Evolutionary conservation across 2,329 filamentous ascomycete species (phyloP).

Genomic region (Arthrinium phaeospermum): DNA sequence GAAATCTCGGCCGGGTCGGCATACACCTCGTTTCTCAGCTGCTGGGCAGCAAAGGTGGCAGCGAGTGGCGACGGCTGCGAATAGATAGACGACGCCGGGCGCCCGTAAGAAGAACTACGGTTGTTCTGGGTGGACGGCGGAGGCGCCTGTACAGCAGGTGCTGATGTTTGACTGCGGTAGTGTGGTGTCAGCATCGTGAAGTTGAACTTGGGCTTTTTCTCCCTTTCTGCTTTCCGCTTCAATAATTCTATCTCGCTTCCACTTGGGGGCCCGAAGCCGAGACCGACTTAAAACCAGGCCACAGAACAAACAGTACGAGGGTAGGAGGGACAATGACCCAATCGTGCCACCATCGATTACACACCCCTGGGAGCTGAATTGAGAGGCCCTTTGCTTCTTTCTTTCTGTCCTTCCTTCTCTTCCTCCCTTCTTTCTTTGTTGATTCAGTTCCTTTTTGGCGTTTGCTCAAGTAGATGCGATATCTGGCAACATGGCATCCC

Average conservation of each 20-base stretch:
- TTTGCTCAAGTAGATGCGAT: neutral
- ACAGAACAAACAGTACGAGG: conserved; percentile 3
- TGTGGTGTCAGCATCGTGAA: conserved; percentile 31
- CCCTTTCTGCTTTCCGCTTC: neutral
- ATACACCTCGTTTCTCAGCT: conserved; percentile 33
- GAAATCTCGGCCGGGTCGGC: conserved; percentile 50
- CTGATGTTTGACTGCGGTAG: conserved; percentile 36
- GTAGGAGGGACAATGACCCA: neutral
- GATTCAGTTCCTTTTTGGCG: neutral
- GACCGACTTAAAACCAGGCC: neutral
- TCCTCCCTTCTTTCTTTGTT: neutral
- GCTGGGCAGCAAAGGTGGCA: conserved; percentile 39
- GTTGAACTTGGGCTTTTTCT: neutral
- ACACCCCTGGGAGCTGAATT: neutral
- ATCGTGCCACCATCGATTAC: neutral
- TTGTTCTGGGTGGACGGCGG: conserved; percentile 37
- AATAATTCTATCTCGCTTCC: neutral
- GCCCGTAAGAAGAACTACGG: conserved; percentile 28
- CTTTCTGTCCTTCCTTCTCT: too few species aligned
- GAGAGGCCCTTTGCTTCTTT: neutral
- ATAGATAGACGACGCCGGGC: conserved; percentile 66
- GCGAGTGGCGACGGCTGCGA: conserved; percentile 57
- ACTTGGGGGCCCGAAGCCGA: neutral
- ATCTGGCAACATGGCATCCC: neutral
- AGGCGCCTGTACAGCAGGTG: conserved; percentile 35